A percentile compares a stretch with the other conserved stretches of the same genome.
Conservation (phyloP, 352 stramenopile species). For the Phytophthora brassicae region DNA sequence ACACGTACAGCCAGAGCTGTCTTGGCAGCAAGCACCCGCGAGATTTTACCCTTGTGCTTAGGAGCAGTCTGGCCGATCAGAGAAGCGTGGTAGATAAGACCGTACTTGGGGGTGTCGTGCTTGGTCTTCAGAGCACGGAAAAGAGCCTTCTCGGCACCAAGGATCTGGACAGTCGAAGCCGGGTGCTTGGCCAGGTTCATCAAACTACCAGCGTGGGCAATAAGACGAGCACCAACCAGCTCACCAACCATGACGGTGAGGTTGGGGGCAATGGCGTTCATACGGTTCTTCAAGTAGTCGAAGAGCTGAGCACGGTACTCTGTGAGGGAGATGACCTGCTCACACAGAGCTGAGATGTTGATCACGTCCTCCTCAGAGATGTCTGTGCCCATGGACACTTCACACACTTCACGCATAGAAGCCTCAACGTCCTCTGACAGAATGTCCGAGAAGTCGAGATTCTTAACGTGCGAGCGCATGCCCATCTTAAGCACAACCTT, state of each 20-base stretch:
- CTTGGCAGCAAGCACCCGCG: conserved; percentile 98
- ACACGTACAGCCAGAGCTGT: conserved; percentile 98
- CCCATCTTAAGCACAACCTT: conserved; percentile 97
- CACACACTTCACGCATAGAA: conserved; percentile 96
- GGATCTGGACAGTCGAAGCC: conserved; percentile 98
- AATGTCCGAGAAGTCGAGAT: conserved; percentile 92
- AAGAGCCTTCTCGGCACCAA: conserved; percentile 99
- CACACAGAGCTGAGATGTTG: conserved; percentile 94
- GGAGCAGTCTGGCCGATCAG: conserved; percentile 98
- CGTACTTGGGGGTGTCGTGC: conserved; percentile 99
- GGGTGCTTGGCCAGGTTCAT: conserved; percentile 99
- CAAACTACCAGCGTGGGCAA: conserved; percentile 98
- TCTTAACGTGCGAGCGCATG: conserved; percentile 91
- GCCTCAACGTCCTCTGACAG: conserved; percentile 91
- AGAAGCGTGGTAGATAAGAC: conserved; percentile 99
- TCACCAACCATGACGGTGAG: conserved; percentile 99
- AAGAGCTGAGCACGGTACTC: conserved; percentile 96
- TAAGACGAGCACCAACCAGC: conserved; percentile 97
- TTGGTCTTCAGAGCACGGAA: conserved; percentile 99
- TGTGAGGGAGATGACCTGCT: conserved; percentile 90
- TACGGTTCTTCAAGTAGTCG: conserved; percentile 99
- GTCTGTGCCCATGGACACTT: conserved; percentile 99
- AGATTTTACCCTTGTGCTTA: conserved; percentile 99
- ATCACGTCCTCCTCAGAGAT: conserved; percentile 98
- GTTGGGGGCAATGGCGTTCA: conserved; percentile 99